Evolutionary conservation across 225 moss, liverwort and hornwort species (phyloP).

Genomic region (Antitrichia curtipendula): DNA sequence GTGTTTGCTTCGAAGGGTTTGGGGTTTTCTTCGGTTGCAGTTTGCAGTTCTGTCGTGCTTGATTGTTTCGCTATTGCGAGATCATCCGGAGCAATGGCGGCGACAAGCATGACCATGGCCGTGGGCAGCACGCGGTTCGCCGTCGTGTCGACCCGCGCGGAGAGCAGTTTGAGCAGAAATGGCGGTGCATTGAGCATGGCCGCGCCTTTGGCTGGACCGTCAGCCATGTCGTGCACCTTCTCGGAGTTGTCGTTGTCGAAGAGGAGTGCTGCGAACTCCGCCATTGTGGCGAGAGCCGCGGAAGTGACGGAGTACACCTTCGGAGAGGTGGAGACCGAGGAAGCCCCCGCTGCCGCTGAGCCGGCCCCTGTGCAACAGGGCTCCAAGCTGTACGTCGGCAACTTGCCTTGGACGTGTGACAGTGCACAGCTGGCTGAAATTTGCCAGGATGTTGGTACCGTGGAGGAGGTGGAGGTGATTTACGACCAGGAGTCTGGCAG

Average conservation of each 20-base stretch:
- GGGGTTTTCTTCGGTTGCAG: not conserved
- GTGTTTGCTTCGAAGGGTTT: not conserved
- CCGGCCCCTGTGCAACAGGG: not conserved
- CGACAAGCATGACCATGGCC: conserved; percentile 24
- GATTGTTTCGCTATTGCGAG: not conserved
- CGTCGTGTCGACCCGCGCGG: conserved; percentile 1
- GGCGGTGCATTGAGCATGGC: conserved; percentile 1
- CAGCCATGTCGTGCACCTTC: conserved; percentile 7
- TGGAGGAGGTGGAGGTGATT: conserved; percentile 54
- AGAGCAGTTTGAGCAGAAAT: not conserved
- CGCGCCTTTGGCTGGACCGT: not conserved
- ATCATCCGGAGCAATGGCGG: conserved; percentile 20
- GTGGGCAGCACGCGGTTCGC: conserved; percentile 11
- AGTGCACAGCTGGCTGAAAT: conserved; percentile 32
- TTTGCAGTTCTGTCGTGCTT: not conserved
- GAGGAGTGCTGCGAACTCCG: not conserved
- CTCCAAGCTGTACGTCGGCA: conserved; percentile 30
- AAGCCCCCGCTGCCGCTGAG: not conserved
- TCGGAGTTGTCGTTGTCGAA: not conserved
- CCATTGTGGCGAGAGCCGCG: conserved; percentile 16
- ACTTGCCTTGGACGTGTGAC: conserved; percentile 36
- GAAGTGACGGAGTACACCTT: conserved; percentile 5
- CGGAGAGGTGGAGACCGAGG: not conserved
- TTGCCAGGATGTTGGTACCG: conserved; percentile 6
- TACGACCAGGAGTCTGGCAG: conserved; percentile 63